phyloP scores from a whole-genome alignment of 2,329 filamentous ascomycete genomes.

The Microsporum canis region DNA sequence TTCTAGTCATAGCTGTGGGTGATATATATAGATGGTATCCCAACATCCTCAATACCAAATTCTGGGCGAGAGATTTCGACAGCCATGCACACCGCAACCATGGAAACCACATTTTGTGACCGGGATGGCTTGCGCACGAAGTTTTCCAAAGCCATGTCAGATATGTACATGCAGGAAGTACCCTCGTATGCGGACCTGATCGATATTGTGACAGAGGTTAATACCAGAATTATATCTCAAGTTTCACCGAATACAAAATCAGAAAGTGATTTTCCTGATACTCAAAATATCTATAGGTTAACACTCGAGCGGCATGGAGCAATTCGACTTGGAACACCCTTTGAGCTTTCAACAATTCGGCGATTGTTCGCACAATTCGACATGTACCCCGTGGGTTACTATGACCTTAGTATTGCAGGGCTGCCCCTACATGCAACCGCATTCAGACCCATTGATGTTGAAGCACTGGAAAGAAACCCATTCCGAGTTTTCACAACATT shows the following conservation, averaged over 20 bases:
- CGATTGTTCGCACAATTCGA: conserved; percentile 40
- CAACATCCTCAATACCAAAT: neutral
- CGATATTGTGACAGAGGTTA: conserved; percentile 22
- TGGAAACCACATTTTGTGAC: conserved; percentile 2
- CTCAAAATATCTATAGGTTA: conserved; percentile 16
- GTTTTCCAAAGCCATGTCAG: conserved; percentile 25
- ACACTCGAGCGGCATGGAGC: conserved; percentile 37
- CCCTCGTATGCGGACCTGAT: conserved; percentile 26
- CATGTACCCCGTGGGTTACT: conserved; percentile 43
- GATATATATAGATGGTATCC: neutral
- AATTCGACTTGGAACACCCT: conserved; percentile 38
- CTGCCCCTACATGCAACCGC: conserved; percentile 44
- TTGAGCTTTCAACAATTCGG: conserved; percentile 35
- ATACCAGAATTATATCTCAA: conserved; percentile 14
- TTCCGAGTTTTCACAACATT: conserved; percentile 38
- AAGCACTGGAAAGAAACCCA: conserved; percentile 33
- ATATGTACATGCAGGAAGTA: conserved; percentile 28
- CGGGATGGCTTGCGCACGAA: conserved; percentile 20
- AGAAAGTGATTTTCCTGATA: neutral
- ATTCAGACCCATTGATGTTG: conserved; percentile 34
- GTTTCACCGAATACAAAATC: neutral
- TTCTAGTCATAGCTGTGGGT: neutral
- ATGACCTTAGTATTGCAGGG: conserved; percentile 38
- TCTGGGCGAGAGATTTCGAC: neutral
- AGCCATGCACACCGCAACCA: neutral